A percentile compares a stretch with the other conserved stretches of the same genome.
phyloP scores from a whole-genome alignment of 345 rosid genomes.

The Trapa bicornis region DNA sequence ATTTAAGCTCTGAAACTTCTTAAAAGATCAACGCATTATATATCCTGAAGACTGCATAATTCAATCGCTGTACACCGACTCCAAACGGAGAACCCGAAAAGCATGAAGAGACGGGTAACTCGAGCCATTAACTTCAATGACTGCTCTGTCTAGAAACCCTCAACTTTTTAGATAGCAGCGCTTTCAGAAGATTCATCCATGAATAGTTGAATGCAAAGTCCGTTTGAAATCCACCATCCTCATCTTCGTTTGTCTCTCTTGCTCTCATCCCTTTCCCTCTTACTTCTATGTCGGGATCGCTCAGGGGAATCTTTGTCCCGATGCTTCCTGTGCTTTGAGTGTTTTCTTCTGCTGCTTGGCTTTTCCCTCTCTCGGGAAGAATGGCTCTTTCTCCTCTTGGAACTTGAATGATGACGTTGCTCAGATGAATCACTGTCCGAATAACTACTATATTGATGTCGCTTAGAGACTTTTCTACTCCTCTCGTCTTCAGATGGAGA shows the following conservation, averaged over 20 bases:
- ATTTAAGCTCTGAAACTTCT: background rate
- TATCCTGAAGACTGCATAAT: background rate
- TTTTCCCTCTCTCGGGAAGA: constrained; percentile 47
- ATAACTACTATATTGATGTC: constrained; percentile 27
- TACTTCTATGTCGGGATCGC: constrained; percentile 19
- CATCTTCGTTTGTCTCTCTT: background rate
- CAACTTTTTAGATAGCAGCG: background rate
- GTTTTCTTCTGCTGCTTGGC: constrained; percentile 52
- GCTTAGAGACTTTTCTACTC: constrained; percentile 21
- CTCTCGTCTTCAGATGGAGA: constrained; percentile 53
- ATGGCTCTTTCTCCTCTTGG: constrained; percentile 38
- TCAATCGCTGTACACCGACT: background rate
- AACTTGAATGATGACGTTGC: constrained; percentile 36
- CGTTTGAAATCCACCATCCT: background rate
- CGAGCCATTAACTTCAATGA: background rate
- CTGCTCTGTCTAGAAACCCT: background rate
- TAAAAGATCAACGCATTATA: background rate
- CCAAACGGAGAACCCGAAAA: background rate
- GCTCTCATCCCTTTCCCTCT: constrained; percentile 3
- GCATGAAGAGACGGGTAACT: background rate
- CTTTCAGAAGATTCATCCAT: background rate
- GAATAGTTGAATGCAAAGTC: no score
- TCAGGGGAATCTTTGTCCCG: constrained; percentile 30
- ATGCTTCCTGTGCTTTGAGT: constrained; percentile 38
- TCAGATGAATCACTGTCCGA: constrained; percentile 38